Conservation (phyloP, 2,329 filamentous ascomycete species). For the Fusarium coffeatum region DNA sequence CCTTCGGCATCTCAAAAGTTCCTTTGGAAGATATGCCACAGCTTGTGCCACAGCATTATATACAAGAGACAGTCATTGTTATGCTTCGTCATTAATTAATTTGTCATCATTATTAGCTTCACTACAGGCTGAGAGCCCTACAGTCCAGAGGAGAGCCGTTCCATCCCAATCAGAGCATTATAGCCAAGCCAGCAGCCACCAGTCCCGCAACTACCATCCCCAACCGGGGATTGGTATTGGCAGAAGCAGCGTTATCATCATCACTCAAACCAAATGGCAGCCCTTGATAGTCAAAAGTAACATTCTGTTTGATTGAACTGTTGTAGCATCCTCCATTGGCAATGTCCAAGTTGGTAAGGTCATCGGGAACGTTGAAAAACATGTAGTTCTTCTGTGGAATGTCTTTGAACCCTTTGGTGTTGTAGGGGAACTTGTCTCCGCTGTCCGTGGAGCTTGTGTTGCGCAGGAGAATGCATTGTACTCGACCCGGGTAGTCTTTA, state of each 20-base stretch:
- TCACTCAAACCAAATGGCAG: slow-evolving; percentile 60
- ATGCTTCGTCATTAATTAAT: not conserved
- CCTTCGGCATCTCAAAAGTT: not conserved
- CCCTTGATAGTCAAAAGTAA: slow-evolving; percentile 76
- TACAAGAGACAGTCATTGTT: too few relatives aligned
- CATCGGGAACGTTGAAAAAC: slow-evolving; percentile 81
- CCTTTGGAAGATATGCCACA: not conserved
- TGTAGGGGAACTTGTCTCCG: slow-evolving; percentile 77
- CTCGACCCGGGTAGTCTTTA: slow-evolving; percentile 74
- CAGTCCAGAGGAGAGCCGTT: not conserved
- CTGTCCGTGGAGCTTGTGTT: slow-evolving; percentile 78
- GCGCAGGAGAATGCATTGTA: slow-evolving; percentile 81
- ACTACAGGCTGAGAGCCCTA: not conserved
- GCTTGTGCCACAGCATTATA: not conserved
- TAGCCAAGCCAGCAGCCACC: slow-evolving; percentile 32
- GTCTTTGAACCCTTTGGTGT: slow-evolving; percentile 76
- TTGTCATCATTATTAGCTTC: slow-evolving; percentile 14
- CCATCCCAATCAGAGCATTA: slow-evolving; percentile 32
- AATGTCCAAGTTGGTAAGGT: slow-evolving; percentile 74
- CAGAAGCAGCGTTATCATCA: slow-evolving; percentile 48
- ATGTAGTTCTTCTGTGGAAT: slow-evolving; percentile 77
- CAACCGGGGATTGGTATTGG: slow-evolving; percentile 35
- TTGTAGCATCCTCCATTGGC: slow-evolving; percentile 76
- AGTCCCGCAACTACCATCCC: slow-evolving; percentile 37
- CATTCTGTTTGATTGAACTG: slow-evolving; percentile 71